phyloP scores from a whole-genome alignment of 164 flowering plant species.

The Dillenia suffruticosa region DNA sequence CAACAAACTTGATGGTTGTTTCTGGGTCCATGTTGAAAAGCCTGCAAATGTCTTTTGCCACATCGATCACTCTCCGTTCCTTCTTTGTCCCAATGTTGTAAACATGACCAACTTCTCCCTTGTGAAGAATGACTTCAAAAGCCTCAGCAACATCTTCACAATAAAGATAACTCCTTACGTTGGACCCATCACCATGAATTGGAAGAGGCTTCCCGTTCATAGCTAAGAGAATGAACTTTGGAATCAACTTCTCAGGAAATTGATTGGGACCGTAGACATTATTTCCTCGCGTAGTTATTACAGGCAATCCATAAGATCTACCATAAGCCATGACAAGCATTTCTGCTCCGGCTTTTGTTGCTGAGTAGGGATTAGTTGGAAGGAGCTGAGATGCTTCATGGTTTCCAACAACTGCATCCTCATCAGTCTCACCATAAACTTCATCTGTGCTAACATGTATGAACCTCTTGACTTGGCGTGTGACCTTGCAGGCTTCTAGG shows the following conservation, averaged over 20 bases:
- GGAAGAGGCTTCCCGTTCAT: constrained; percentile 66
- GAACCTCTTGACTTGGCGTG: constrained; percentile 71
- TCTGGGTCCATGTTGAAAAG: constrained; percentile 57
- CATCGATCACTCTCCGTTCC: constrained; percentile 76
- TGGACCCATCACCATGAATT: constrained; percentile 76
- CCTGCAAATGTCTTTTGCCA: constrained; percentile 65
- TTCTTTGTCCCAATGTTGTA: constrained; percentile 75
- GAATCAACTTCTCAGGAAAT: constrained; percentile 73
- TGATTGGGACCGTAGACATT: constrained; percentile 82
- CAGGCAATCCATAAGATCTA: constrained; percentile 69
- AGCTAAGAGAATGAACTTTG: constrained; percentile 71
- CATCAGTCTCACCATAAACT: constrained; percentile 81
- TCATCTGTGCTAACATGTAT: constrained; percentile 83
- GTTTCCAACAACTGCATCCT: constrained; percentile 76
- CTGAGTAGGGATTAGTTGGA: constrained; percentile 80
- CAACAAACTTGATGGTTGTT: constrained; percentile 50
- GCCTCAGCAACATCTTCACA: constrained; percentile 88
- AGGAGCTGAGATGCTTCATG: constrained; percentile 79
- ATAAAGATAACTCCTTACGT: constrained; percentile 67
- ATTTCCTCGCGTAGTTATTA: constrained; percentile 74
- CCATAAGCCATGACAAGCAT: constrained; percentile 91
- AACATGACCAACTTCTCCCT: constrained; percentile 79
- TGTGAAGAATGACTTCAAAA: constrained; percentile 70
- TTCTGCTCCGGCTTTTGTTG: constrained; percentile 82
- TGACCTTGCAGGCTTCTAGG: constrained; percentile 77